Percentiles rank a stretch among this genome's conserved stretches.
Conservation (phyloP, 2,329 filamentous ascomycete genomes). For the Talaromyces marneffei region DNA sequence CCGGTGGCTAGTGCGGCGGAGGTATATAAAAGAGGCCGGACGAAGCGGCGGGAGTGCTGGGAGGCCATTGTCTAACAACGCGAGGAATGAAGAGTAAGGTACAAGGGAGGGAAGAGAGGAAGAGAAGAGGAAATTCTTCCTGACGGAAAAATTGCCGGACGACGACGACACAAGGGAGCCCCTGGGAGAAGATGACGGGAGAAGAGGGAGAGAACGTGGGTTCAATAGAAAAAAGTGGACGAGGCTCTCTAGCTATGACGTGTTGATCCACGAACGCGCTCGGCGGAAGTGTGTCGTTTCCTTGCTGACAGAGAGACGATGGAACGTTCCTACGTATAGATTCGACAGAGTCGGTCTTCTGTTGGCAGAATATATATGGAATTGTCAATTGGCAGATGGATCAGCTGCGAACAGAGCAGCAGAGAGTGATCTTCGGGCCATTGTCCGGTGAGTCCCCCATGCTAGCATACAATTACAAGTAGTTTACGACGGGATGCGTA, state of each 20-base stretch:
- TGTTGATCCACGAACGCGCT: not conserved
- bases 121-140: not conserved
- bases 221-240: not conserved
- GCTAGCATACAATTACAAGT: not conserved
- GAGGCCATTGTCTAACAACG: constrained; percentile 29
- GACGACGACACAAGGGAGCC: not conserved
- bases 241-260: not conserved
- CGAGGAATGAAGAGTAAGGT: not conserved
- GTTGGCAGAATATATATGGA: not conserved
- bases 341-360: too few species aligned
- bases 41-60: constrained; percentile 43
- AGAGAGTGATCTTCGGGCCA: not conserved
- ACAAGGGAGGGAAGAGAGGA: not conserved
- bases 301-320: not conserved
- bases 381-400: not conserved
- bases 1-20: constrained; percentile 50
- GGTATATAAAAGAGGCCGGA: constrained; percentile 56
- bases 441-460: not conserved
- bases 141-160: not conserved
- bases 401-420: not conserved
- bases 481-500: not conserved
- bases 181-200: not conserved
- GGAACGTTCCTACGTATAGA: too few species aligned
- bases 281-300: not conserved
- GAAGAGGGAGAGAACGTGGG: not conserved